Base-by-base conservation (phyloP, 2,329 filamentous ascomycete species). In the Fusarium siculi region DNA sequence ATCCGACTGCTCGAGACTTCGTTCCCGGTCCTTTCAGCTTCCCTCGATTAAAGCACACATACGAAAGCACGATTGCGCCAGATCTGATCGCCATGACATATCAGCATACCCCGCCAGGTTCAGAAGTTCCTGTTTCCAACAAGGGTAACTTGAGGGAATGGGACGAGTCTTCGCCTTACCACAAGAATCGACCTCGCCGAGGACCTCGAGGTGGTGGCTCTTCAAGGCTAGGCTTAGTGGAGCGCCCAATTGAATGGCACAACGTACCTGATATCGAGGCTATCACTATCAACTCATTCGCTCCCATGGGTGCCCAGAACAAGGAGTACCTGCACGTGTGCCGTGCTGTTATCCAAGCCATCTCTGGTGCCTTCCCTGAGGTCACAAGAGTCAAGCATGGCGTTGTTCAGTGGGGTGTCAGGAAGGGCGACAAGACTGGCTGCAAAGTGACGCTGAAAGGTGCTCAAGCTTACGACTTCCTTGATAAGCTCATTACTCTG, bases 21-120 rank as follows among this genome's bases (percentile, higher is more conserved):
- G 87, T 93, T 32, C 95, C 96, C 2, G 96, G 96, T 0, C 96
- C 96, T 4, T 99, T 98, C 87, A 93, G 92, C 79, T 87, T 93
- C 55, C 93, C 96, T 18, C 93, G 96, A 61, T 88, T 98, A 66
- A 91, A 94, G 83, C 94, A 98, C 83, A 98, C 96, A 54, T 98
- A 93, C 86, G 89, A 96, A 79, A 91, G 91, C 76, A 97, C 95
- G 68, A 89, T 98, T 76, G 93, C 94, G 46, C 87, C 93, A 36
- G 96, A 99, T 83, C 88, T 98, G 77, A 90, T 98, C 85, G 93
- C 95, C 52, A 88, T 99, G 79, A 91, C 93, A 76, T 99, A 99
- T 85, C 89, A 90, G 63, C 96, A 99, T 85, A 90, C 86, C 58
- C 93, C 94, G 4, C 95, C 95, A 0, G 95, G 95, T 66, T 93